These are phyloP conservation scores for Lasiodiplodia gonubiensis DNA, from an alignment of 2,329 filamentous ascomycete species.

Conservation along the genomic window DNA sequence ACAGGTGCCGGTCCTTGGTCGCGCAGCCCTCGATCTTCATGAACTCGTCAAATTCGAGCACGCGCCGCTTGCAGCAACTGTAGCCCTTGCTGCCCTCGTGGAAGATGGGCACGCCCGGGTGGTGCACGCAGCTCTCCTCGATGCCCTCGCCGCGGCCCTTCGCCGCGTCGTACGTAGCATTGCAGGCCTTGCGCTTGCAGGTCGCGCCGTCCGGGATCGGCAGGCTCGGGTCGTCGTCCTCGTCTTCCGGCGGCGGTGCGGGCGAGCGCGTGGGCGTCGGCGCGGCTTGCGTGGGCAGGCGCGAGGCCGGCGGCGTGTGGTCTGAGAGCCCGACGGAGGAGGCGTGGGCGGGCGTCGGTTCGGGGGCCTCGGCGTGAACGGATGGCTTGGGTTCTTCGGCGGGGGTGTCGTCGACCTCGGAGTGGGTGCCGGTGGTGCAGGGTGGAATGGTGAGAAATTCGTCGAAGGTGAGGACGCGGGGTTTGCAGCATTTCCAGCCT, in stretches of 20 bases:
- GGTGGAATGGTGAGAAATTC: constrained; percentile 93
- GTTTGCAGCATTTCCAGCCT: constrained; percentile 99
- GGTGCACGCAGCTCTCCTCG: constrained; percentile 81
- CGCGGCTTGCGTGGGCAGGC: constrained; percentile 31
- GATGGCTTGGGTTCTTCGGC: constrained; percentile 51
- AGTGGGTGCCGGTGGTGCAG: constrained; percentile 92
- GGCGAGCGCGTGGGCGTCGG: constrained; percentile 35
- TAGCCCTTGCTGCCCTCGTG: constrained; percentile 99
- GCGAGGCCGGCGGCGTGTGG: constrained; percentile 32
- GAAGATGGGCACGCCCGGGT: constrained; percentile 90
- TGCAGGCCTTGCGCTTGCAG: constrained; percentile 81
- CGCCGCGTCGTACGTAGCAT: constrained; percentile 46
- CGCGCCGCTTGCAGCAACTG: constrained; percentile 92
- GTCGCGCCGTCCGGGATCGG: constrained; percentile 75
- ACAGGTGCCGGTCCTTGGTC: constrained; percentile 81
- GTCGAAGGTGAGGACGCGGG: constrained; percentile 94
- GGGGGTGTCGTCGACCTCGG: constrained; percentile 77
- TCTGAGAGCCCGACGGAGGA: constrained; percentile 31
- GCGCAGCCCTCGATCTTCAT: constrained; percentile 93
- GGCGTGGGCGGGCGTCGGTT: neutral
- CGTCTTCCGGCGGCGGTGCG: constrained; percentile 58
- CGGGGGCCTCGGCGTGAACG: constrained; percentile 34
- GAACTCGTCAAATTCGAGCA: constrained; percentile 97
- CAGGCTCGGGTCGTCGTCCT: constrained; percentile 74
- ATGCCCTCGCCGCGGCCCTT: constrained; percentile 56